Base-by-base conservation (phyloP, 371 early-diverging fungal species). In the Gilbertella persicaria region DNA sequence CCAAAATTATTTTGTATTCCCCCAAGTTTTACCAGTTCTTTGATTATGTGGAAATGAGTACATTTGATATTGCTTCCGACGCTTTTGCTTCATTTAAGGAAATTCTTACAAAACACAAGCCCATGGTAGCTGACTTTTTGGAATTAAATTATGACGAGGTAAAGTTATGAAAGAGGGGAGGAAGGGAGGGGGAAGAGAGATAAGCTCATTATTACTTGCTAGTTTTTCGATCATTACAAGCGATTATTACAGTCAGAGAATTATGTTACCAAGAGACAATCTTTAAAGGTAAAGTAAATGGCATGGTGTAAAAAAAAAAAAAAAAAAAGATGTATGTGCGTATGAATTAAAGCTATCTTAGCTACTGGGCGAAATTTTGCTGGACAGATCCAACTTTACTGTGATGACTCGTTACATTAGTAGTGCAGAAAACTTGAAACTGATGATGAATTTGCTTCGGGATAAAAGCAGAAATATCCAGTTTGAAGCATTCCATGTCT, bases 401-500 rank as follows among this genome's bases (percentile, higher is more conserved):
- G 85, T 96, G 49, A 98, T 98, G 99, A 93, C 95, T 23, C 79
- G 85, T 47, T 98, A 94, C 73, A 98, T 98, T 66, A 86, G 86
- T 56, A 88, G 80, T 58, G 87, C 92, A 51, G 95, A 92, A 26
- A 96, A 98, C 61, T 78, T 98, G 44, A 96, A 97, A 75, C 79
- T 96, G 58, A 93, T 97, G 89, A 98, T 98, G 99, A 96, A 91
- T 55, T 75, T 96, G 46, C 73, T 98, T 53, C 84, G 94, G 51
- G 96, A 98, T 71, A 89, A 84, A 61, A 93, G 94, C 69, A 86
- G 92, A 63, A 98, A 96, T 67, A 98, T 98, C 58, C 99, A 98
- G 71, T 97, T 95, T 65, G 99, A 98, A 78, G 98, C 99, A 0
- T 98, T 98, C 80, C 99, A 98, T 75, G 96, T 98, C 23, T 98